These are phyloP conservation scores for Beauveria medogensis DNA, from an alignment of 2,329 filamentous ascomycete species.

Conservation along the genomic window DNA sequence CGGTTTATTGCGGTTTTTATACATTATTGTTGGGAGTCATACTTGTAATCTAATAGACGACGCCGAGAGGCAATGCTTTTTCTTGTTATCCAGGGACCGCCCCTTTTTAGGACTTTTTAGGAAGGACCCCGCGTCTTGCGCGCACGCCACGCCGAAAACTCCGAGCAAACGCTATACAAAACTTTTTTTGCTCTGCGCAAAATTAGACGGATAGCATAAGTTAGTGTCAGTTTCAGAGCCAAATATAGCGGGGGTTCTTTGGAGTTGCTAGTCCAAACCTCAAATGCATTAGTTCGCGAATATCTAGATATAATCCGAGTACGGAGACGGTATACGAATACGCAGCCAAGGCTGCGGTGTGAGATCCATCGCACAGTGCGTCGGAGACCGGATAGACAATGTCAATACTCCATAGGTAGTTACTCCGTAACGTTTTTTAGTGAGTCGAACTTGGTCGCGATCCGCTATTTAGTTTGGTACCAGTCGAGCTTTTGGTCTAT, in stretches of 20 bases:
- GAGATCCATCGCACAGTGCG: too few species aligned
- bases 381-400: too few species aligned
- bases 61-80: not conserved
- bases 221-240: not conserved
- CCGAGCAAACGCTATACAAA: not conserved
- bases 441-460: not conserved
- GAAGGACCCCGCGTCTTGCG: not conserved
- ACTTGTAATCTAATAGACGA: constrained; percentile 7
- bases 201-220: not conserved
- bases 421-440: too few species aligned
- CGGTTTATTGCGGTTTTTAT: constrained; percentile 3
- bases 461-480: too few species aligned
- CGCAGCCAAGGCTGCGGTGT: too few species aligned
- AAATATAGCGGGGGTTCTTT: not conserved
- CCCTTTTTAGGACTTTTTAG: not conserved
- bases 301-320: too few species aligned
- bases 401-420: too few species aligned
- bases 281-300: too few species aligned
- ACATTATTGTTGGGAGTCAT: constrained; percentile 2
- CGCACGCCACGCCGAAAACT: not conserved
- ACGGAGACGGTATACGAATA: too few species aligned
- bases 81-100: not conserved
- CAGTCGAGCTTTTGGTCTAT: not conserved
- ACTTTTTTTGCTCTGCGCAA: not conserved
- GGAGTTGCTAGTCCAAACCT: too few species aligned